phyloP scores from a whole-genome alignment of 2,329 filamentous ascomycete species.

The Sphaerostilbella broomeana region DNA sequence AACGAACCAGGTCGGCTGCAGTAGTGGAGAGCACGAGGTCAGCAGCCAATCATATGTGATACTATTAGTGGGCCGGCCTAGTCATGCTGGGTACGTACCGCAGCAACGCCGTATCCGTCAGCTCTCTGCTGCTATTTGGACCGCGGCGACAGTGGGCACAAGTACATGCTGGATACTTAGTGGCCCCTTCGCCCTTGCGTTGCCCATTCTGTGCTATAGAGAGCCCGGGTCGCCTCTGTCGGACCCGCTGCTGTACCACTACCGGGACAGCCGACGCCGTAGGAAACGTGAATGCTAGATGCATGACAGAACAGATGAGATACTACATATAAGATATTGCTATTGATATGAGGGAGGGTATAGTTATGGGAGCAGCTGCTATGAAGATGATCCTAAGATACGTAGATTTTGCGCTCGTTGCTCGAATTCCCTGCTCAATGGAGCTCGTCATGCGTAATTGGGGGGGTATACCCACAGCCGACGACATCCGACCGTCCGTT shows the following conservation, averaged over 20 bases:
- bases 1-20: conserved; percentile 10
- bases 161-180: too few relatives aligned
- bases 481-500: conserved; percentile 30
- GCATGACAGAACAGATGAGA: neutral
- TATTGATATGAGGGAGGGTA: too few relatives aligned
- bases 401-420: too few relatives aligned
- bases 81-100: conserved; percentile 9
- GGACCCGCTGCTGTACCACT: neutral
- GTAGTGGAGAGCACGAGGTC: neutral
- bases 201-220: too few relatives aligned
- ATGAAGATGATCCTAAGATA: too few relatives aligned
- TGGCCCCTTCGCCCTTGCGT: neutral
- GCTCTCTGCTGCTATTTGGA: conserved; percentile 2
- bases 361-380: too few relatives aligned
- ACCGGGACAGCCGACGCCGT: neutral
- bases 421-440: too few relatives aligned
- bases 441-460: too few relatives aligned
- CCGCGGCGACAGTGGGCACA: neutral
- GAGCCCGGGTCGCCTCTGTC: neutral
- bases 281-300: neutral
- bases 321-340: too few relatives aligned
- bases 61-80: neutral
- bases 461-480: conserved; percentile 22
- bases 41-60: conserved; percentile 1
- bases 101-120: conserved; percentile 10